phyloP scores from a whole-genome alignment of 1,284 basidiomycete species.

The Athelia psychrophila region DNA sequence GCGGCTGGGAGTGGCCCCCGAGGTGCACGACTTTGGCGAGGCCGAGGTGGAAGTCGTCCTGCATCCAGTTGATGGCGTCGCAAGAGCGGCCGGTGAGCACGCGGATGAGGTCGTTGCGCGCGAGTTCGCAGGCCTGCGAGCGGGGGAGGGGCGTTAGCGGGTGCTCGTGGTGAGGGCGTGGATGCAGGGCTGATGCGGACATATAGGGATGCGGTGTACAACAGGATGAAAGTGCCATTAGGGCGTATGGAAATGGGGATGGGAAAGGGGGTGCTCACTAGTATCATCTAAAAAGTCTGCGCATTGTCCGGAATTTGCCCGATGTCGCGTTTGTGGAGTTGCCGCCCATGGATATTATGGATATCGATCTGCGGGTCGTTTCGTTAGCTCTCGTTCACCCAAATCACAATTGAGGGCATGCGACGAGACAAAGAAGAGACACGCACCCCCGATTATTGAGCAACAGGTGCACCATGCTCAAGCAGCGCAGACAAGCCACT shows the following conservation, averaged over 20 bases:
- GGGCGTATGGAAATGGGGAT: constrained; percentile 2
- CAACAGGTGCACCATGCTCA: constrained; percentile 85
- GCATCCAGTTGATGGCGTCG: constrained; percentile 97
- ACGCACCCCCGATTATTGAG: constrained; percentile 85
- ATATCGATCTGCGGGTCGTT: constrained; percentile 55
- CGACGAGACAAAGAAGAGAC: neutral
- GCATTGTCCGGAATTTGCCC: constrained; percentile 88
- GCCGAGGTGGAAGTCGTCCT: constrained; percentile 86
- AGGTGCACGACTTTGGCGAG: constrained; percentile 94
- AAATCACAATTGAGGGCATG: too few species aligned
- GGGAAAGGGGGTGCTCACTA: constrained; percentile 52
- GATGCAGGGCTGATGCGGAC: too few species aligned
- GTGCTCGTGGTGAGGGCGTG: too few species aligned
- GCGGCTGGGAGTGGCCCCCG: constrained; percentile 92
- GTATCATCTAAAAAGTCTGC: constrained; percentile 95
- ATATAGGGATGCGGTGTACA: too few species aligned
- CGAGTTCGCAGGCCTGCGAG: constrained; percentile 90
- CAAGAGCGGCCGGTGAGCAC: constrained; percentile 95
- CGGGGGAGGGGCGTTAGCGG: neutral
- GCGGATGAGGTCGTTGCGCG: constrained; percentile 92
- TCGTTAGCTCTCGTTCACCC: too few species aligned
- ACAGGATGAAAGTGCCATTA: too few species aligned
- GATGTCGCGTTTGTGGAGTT: constrained; percentile 96
- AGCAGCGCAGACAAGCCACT: constrained; percentile 92
- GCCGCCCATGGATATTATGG: constrained; percentile 90